Evolutionary conservation across 305 asterid genomes (phyloP).

Genomic region (Fraxinus paxiana): DNA sequence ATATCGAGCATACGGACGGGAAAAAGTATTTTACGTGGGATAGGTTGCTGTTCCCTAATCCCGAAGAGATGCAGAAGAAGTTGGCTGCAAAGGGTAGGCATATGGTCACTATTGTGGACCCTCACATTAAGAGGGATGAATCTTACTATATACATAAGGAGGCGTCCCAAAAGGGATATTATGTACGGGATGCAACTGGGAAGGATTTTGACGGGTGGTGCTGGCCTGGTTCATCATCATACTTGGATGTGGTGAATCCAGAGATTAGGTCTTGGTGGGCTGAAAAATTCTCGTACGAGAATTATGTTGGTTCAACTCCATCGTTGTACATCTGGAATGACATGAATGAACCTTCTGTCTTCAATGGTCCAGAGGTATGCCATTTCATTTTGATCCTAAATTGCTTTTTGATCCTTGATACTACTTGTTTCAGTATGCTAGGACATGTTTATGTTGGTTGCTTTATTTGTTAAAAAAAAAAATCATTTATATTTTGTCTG

Average conservation of each 20-base stretch:
- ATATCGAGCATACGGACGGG: conserved; percentile 92
- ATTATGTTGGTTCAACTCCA: conserved; percentile 80
- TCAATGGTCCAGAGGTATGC: conserved; percentile 94
- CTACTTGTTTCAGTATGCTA: not conserved
- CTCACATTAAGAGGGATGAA: conserved; percentile 93
- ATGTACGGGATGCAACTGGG: conserved; percentile 37
- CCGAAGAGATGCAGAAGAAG: conserved; percentile 88
- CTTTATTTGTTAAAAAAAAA: not conserved
- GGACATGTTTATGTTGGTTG: not conserved
- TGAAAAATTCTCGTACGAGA: conserved; percentile 62
- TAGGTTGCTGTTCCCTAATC: conserved; percentile 68
- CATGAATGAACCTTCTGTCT: conserved; percentile 98
- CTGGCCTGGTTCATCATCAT: too few relatives aligned
- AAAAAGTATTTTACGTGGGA: conserved; percentile 97
- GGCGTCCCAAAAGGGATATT: conserved; percentile 78
- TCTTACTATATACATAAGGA: conserved; percentile 80
- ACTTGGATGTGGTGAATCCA: conserved; percentile 67
- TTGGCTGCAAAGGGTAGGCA: conserved; percentile 86
- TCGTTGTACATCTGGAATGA: conserved; percentile 90
- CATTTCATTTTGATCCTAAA: not conserved
- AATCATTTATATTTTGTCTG: not conserved
- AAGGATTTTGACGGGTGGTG: too few relatives aligned
- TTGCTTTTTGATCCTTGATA: conserved; percentile 14
- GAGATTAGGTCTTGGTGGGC: conserved; percentile 97
- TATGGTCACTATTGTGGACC: conserved; percentile 98